Evolutionary conservation across 1,139 yeast species (phyloP), one percentile per base, ranked within the genome.

Genomic region (Keqinozyma sinolaborantium): DNA sequence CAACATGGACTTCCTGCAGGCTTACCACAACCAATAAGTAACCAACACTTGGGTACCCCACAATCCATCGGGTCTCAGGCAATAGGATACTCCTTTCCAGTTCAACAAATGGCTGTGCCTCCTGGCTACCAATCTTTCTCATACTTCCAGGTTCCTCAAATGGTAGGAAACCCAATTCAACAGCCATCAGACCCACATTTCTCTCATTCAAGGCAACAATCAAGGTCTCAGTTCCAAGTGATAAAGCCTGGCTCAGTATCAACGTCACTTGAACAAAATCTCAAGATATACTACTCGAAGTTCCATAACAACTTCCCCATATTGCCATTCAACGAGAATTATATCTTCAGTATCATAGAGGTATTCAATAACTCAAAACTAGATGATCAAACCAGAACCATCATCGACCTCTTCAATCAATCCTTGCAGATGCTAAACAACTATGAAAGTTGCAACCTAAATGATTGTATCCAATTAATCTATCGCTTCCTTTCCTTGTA

Each of bases 261-360:
- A 7, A 10, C 12, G 5, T 30, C 47, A 9, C 34, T 52, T 27
- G 56, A 51, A 9, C 33, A 38, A 18, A 59, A 60, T 35, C 40
- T 66, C 23, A 47, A 49, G 18, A 34, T 49, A 3, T 81, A 81
- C 46, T 81, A 78, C 47, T 53, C 65, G 18, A 70, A 64, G 32
- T 66, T 78, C 42, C 87, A 81, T 46, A 47, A 55, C 1, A 66
- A 64, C 16, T 73, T 79, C 47, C 85, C 87, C 5, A 58, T 81
- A 0, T 58, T 82, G 15, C 82, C 85, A 1, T 55, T 70, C 36
- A 66, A 70, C 40, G 67, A 65, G 33, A 53, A 47, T 25, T 60
- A 56, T 4, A 48, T 66, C 25, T 51, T 49, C 10, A 59, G 45
- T 10, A 36, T 52, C 16, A 29, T 56, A 24, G 41, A 48, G 33